Base-by-base conservation (phyloP, 495 filamentous ascomycete species). In the Penicillium ucsense region DNA sequence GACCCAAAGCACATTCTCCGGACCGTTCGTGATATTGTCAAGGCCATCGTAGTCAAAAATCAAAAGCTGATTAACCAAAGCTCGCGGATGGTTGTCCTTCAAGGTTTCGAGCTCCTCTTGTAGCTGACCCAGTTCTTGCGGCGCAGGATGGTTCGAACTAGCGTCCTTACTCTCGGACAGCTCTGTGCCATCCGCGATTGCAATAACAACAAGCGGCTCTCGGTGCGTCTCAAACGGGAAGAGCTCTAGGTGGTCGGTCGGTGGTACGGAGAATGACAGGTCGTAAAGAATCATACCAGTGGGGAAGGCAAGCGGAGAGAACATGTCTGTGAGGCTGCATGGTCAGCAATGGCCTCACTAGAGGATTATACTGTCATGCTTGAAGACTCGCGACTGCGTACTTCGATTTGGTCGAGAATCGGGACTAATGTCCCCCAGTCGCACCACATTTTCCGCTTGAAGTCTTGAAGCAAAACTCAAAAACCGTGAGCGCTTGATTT, bases 221-320 rank as follows among this genome's bases (percentile, higher is more conserved):
- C 88, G 74, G 58, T 83, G 91, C 28, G 87, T 67, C 56, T 95
- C 89, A 66, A 94, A 94, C 1, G 90, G 90, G 10, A 84, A 84
- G 31, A 91, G 64, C 20, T 85, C 77, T 11, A 88, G 68, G 60
- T 90, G 88, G 35, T 86, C 85, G 34, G 84, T 75, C 34, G 87
- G 78, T 41, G 88, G 81, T 51, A 86, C 72, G 50, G 86, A 84
- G 43, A 84, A 88, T 35, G 86, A 83, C 45, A 96, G 74, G 61
- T 95, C 85, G 75, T 94, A 96, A 51, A 96, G 77, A 53, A 99
- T 84, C 52, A 83, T 80, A 46, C 92, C 92, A 49, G 80, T 80
- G 6, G 91, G 91, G 62, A 94, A 97, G 3, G 88, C 89, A 53
- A 94, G 73, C 29, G 92, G 92, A 38, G 89, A 94, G 63, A 98